These are phyloP conservation scores for Trypanosomatidae sp. DNA, from an alignment of 208 protist species.

Conservation along the genomic window DNA sequence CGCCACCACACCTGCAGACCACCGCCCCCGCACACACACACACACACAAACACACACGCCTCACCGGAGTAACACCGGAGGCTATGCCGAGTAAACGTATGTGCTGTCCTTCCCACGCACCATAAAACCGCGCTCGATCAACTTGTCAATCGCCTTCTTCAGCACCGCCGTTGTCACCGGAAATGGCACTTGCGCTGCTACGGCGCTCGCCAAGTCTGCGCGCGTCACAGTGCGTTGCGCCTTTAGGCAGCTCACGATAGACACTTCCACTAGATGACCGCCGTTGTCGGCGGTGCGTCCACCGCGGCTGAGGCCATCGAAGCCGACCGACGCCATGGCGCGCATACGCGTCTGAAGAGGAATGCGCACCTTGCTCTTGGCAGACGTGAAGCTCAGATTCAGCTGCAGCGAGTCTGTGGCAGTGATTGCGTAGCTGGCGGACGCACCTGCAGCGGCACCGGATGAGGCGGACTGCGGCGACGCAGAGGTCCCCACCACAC, in stretches of 20 bases:
- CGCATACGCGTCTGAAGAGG: slow-evolving; percentile 28
- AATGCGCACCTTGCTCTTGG: slow-evolving; percentile 39
- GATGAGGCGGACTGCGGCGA: background rate
- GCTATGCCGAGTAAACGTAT: slow-evolving; percentile 94
- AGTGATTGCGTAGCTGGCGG: slow-evolving; percentile 3
- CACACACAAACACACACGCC: background rate
- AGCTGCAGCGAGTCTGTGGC: slow-evolving; percentile 39
- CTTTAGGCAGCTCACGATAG: slow-evolving; percentile 95
- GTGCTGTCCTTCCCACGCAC: slow-evolving; percentile 63
- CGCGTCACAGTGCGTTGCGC: slow-evolving; percentile 70
- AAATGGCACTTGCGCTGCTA: slow-evolving; percentile 86
- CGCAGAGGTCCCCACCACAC: background rate
- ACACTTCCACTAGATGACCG: slow-evolving; percentile 88
- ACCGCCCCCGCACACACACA: background rate
- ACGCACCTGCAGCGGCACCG: background rate
- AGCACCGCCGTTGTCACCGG: slow-evolving; percentile 72
- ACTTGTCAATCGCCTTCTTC: slow-evolving; percentile 93
- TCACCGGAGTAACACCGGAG: background rate
- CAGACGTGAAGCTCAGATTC: slow-evolving; percentile 43
- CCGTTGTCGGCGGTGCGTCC: slow-evolving; percentile 54
- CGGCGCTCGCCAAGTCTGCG: slow-evolving; percentile 77
- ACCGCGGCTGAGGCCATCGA: slow-evolving; percentile 15
- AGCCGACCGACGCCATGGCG: slow-evolving; percentile 8
- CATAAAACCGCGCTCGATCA: slow-evolving; percentile 96
- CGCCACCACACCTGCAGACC: background rate